Conservation (phyloP, 2,329 filamentous ascomycete genomes). For the Eutypella sp. region DNA sequence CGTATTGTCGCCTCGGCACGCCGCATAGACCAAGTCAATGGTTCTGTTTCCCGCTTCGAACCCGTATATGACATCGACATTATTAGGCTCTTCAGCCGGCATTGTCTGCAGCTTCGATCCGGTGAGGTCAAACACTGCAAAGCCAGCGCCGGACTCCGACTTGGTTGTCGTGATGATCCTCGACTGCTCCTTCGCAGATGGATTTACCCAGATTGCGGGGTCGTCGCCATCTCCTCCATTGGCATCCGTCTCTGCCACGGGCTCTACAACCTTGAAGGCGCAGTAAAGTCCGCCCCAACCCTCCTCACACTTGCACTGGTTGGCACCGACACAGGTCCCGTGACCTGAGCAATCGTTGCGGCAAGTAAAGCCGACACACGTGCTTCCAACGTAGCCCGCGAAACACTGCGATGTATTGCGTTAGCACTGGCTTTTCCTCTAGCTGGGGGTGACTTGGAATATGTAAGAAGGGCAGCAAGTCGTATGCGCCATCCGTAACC, state of each 20-base stretch:
- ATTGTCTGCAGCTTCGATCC: slow-evolving; percentile 43
- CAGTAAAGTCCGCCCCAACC: slow-evolving; percentile 42
- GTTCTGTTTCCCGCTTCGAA: slow-evolving; percentile 38
- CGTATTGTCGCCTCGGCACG: slow-evolving; percentile 46
- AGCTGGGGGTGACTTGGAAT: not conserved
- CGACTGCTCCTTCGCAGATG: slow-evolving; percentile 34
- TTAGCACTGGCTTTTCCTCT: not conserved
- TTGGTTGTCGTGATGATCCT: slow-evolving; percentile 50
- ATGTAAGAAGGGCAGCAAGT: not conserved
- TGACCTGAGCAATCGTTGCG: slow-evolving; percentile 35
- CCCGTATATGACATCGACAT: slow-evolving; percentile 49
- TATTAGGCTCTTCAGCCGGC: slow-evolving; percentile 44
- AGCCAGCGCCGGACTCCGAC: slow-evolving; percentile 41
- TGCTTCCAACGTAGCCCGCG: slow-evolving; percentile 33
- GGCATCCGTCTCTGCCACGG: slow-evolving; percentile 38
- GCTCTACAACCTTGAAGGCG: slow-evolving; percentile 37
- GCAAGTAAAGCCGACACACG: slow-evolving; percentile 33
- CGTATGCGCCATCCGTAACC: too few relatives aligned
- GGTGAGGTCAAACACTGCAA: slow-evolving; percentile 43
- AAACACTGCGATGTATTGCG: slow-evolving; percentile 28
- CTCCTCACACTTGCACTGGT: slow-evolving; percentile 34
- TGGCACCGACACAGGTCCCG: slow-evolving; percentile 37
- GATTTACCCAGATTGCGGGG: slow-evolving; percentile 44
- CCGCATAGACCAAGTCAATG: slow-evolving; percentile 45
- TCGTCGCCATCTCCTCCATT: slow-evolving; percentile 42